phyloP scores from a whole-genome alignment of 805 yeast genomes.

The Saccharomycopsis sp. region DNA sequence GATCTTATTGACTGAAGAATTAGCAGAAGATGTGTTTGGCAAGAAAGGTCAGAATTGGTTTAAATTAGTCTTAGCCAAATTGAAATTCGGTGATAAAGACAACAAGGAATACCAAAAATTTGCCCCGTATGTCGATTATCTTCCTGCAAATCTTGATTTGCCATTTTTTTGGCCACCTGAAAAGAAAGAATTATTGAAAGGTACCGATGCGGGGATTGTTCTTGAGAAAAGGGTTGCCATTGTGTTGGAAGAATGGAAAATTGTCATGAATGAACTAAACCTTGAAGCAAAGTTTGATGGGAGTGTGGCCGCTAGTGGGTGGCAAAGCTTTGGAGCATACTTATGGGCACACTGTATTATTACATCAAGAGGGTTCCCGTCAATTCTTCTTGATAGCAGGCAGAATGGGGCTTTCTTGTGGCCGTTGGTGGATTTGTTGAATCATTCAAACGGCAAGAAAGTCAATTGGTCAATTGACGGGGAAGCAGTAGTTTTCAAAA shows the following conservation, averaged over 20 bases:
- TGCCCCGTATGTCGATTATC: constrained; percentile 39
- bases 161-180: constrained; percentile 61
- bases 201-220: constrained; percentile 62
- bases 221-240: constrained; percentile 38
- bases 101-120: constrained; percentile 26
- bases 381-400: constrained; percentile 42
- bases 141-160: constrained; percentile 46
- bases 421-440: constrained; percentile 74
- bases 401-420: constrained; percentile 53
- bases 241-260: constrained; percentile 57
- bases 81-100: constrained; percentile 30
- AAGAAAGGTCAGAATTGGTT: constrained; percentile 21
- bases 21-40: constrained; percentile 30
- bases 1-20: constrained; percentile 32
- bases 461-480: constrained; percentile 53
- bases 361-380: constrained; percentile 77
- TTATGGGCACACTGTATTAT: constrained; percentile 70
- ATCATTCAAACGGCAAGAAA: constrained; percentile 55
- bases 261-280: constrained; percentile 20
- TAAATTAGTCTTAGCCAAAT: constrained; percentile 35
- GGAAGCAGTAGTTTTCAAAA: constrained; percentile 19
- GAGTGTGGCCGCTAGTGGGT: constrained; percentile 30
- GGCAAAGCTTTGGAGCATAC: constrained; percentile 64
- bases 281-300: constrained; percentile 23
- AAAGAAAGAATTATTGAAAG: constrained; percentile 47